Evolutionary conservation across 2,329 filamentous ascomycete species (phyloP), one percentile per base, ranked within the genome.

Genomic region (Tolypocladium endophyticum): DNA sequence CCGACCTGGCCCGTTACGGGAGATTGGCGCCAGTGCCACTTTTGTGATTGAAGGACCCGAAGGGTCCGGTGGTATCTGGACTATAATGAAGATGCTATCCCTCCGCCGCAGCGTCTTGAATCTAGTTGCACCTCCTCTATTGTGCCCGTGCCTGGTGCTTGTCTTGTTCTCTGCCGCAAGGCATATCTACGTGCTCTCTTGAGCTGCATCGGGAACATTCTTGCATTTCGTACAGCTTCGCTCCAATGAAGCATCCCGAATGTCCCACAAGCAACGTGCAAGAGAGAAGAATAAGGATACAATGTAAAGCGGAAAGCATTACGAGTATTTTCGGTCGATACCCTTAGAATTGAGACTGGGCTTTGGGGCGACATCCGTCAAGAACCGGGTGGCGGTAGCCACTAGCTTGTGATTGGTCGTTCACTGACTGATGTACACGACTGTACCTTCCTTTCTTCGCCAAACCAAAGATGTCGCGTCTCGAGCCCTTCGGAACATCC

Each of bases 401-500:
- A 20, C 50, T 16, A 9, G 20, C 30, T 20, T 23, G 50, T 54
- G 50, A 54, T 54, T 54, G 50, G 50, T 5, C 20, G 9, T 36
- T 54, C 20, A 23, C 20, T n/a, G 20, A 2, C 16, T 39, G 7
- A 14, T 41, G 11, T 12, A 38, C 6, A n/a, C n/a, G n/a, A n/a
- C n/a, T n/a, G n/a, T n/a, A n/a, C n/a, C n/a, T n/a, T n/a, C n/a
- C 39, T 5, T 36, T 9, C 0, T 9, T 53, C 50, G 18, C 30
- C 50, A n/a, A 36, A 35, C 1, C 23, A 14, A 36, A n/a, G 30
- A 1, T n/a, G 30, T 23, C 50, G 30, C 50, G 30, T 54, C 8
- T 36, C 30, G 5, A 20, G 50, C 9, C 23, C 3, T 35, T 36
- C 73, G 77, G 0, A 18, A 14, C 23, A 41, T 20, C 76, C 79